Evolutionary conservation across 179 eudicot genomes (phyloP).

Genomic region (Silene vulgaris): DNA sequence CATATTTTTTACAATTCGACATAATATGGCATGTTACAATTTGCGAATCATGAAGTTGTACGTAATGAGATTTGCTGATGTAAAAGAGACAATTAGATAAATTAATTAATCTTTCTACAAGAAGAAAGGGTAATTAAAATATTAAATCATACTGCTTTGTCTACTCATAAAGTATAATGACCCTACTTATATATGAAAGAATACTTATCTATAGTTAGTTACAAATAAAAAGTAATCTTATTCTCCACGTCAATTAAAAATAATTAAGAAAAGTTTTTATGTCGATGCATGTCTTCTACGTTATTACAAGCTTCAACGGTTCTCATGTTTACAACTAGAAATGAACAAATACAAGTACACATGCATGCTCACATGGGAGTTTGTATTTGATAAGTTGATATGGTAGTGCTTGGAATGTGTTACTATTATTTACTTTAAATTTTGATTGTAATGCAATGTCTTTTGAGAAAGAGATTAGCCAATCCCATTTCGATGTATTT

Average conservation of each 20-base stretch:
- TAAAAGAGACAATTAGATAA: too few relatives aligned
- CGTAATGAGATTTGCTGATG: too few relatives aligned
- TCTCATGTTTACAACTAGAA: not conserved
- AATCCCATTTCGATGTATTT: too few relatives aligned
- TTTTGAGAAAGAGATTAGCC: too few relatives aligned
- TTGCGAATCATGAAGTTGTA: too few relatives aligned
- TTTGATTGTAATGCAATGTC: too few relatives aligned
- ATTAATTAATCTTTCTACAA: not conserved
- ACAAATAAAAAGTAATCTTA: not conserved
- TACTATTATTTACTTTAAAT: not conserved
- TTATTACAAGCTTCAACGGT: not conserved
- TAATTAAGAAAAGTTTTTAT: too few relatives aligned
- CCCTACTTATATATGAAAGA: not conserved
- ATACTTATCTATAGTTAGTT: too few relatives aligned
- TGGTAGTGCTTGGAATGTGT: not conserved
- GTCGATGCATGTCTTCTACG: conserved; percentile 5
- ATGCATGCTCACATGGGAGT: not conserved
- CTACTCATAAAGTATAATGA: not conserved
- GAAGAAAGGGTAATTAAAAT: not conserved
- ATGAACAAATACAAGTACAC: not conserved
- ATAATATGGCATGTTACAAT: too few relatives aligned
- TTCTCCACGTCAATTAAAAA: conserved; percentile 3
- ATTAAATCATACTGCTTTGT: not conserved
- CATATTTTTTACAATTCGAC: too few relatives aligned
- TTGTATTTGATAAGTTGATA: not conserved